Base-by-base conservation (phyloP, 106 monocot genomes). In the Hemerocallis citrina region DNA sequence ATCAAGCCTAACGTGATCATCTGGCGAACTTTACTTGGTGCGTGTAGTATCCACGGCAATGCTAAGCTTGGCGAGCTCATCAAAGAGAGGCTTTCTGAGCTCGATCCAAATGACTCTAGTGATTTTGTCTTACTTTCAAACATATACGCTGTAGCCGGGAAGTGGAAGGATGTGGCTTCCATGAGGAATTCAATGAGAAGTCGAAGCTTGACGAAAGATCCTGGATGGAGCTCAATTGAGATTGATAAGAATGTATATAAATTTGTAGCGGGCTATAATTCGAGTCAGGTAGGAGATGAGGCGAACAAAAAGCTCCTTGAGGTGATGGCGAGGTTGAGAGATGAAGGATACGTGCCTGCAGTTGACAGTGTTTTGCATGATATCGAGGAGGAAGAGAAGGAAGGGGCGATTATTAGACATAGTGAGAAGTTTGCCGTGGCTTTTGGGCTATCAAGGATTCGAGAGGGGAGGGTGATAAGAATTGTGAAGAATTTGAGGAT, bases 371-470 rank as follows among this genome's bases (percentile, higher is more conserved):
- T 81, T 49, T 59, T 81, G 69, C 81, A 72, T 59, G 78, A 81
- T 47, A 74, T 86, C 24, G 81, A 78, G 52, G 77, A 78, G 24
- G 81, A 86, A 24, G 81, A 86, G 66, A 81, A 81, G 60, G 46
- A 81, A 19, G 48, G 68, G 29, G 55, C 72, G 0, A 62, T 86
- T 15, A 49, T 33, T 33, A 63, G 57, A 56, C 86, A 86, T 30
- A 81, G 85, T 29, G 81, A 81, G 74, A 86, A 86, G 74, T 74
- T 85, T 47, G 85, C 85, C 3, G 80, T 85, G 70, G 85, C 80
- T 29, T 80, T 80, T 17, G 80, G 76, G 4, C 30, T 85, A 15
- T 70, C 77, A 4, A 77, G 76, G 32, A 55, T 50, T 5, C 21
- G 38, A n/a, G 58, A 4, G 31, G 62, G 55, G 11, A 65, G 60